Evolutionary conservation across 139 green algal genomes (phyloP).

Genomic region (Chlorella ohadii): DNA sequence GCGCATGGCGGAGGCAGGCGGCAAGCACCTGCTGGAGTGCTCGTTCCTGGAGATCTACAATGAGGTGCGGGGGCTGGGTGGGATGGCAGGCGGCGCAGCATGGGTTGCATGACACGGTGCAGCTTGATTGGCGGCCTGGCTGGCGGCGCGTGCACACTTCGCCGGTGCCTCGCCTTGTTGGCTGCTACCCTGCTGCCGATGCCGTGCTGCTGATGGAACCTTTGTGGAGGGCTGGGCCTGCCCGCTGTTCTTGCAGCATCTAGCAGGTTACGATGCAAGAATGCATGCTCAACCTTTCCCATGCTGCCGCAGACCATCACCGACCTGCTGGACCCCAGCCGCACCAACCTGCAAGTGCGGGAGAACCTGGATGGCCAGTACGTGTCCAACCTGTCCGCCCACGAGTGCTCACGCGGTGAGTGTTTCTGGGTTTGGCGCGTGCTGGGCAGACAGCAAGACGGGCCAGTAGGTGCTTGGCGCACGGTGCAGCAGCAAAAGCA

Average conservation of each 20-base stretch:
- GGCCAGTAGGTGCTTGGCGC: too few relatives aligned
- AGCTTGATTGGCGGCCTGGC: too few relatives aligned
- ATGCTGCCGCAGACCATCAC: constrained; percentile 64
- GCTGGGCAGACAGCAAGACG: too few relatives aligned
- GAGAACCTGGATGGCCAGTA: constrained; percentile 85
- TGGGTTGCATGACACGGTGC: too few relatives aligned
- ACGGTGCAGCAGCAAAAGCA: too few relatives aligned
- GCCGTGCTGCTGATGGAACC: not conserved
- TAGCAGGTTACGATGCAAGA: too few relatives aligned
- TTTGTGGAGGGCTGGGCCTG: too few relatives aligned
- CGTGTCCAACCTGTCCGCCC: constrained; percentile 85
- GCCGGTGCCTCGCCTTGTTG: too few relatives aligned
- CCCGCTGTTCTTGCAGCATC: too few relatives aligned
- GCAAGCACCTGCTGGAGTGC: constrained; percentile 35
- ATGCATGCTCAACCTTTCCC: too few relatives aligned
- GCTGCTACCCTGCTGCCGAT: not conserved
- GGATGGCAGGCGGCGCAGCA: too few relatives aligned
- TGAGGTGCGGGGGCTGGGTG: constrained; percentile 50
- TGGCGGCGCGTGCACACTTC: too few relatives aligned
- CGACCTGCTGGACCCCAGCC: constrained; percentile 77
- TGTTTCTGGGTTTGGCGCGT: constrained; percentile 46
- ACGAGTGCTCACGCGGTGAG: constrained; percentile 16
- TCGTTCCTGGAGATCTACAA: constrained; percentile 95
- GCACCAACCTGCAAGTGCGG: constrained; percentile 66
- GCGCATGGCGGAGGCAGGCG: constrained; percentile 14